Evolutionary conservation across 176 grass and related monocot species (phyloP).

Genomic region (Bromus sterilis): DNA sequence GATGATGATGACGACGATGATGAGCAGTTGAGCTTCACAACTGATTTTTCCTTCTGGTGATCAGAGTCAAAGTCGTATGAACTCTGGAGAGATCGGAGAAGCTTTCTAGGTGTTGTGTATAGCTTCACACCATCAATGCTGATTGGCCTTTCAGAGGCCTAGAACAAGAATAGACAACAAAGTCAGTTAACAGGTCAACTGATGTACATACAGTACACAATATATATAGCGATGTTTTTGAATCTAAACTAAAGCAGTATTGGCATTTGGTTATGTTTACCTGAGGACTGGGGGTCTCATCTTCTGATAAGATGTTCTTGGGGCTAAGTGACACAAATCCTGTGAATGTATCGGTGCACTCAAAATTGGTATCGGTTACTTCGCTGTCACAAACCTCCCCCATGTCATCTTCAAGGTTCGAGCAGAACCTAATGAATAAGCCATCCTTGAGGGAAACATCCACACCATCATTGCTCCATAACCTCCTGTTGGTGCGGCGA

Average conservation of each 20-base stretch:
- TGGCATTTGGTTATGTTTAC: slow-evolving; percentile 18
- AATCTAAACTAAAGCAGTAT: background rate
- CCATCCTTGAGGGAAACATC: slow-evolving; percentile 96
- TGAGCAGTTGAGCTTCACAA: background rate
- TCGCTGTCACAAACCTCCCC: slow-evolving; percentile 41
- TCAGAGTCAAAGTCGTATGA: slow-evolving; percentile 33
- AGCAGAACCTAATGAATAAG: slow-evolving; percentile 54
- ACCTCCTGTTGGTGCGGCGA: slow-evolving; percentile 53
- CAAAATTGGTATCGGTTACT: slow-evolving; percentile 30
- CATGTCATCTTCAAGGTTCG: slow-evolving; percentile 29
- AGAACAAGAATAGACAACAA: background rate
- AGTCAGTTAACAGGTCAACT: background rate
- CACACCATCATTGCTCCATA: slow-evolving; percentile 67
- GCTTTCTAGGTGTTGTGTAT: slow-evolving; percentile 63
- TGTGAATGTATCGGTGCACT: slow-evolving; percentile 43
- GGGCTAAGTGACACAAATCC: slow-evolving; percentile 49
- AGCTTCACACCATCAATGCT: slow-evolving; percentile 63
- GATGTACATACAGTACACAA: background rate
- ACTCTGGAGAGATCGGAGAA: slow-evolving; percentile 62
- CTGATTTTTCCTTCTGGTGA: background rate
- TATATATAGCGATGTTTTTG: background rate
- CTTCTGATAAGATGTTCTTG: slow-evolving; percentile 4
- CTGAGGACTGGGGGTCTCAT: slow-evolving; percentile 57
- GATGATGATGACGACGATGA: background rate
- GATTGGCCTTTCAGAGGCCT: slow-evolving; percentile 46